Base-by-base conservation (phyloP, 164 flowering plant genomes). In the Kalanchoe fedtschenkoi region DNA sequence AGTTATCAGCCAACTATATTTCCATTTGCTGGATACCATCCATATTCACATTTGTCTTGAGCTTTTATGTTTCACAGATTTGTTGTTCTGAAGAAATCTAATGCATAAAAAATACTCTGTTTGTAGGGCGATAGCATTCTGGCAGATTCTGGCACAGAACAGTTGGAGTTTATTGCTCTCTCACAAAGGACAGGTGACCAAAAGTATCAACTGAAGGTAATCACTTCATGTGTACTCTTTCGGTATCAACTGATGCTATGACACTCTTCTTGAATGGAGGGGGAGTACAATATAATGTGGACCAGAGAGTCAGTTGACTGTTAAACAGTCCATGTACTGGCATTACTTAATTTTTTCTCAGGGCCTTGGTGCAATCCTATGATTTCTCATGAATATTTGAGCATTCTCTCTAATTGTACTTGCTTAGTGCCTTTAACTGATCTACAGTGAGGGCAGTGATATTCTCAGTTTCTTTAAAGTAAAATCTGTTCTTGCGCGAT, bases 111-210 rank as follows among this genome's bases (percentile, higher is more conserved):
- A 30, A 15, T 33, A 30, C 32, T 33, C 42, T 1, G n/a, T 16
- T 33, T 35, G 44, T 42, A 95, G 99, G 95, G 96, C 46, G 70
- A 80, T 5, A 91, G 97, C 73, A 81, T 95, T 63, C 80, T 95
- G 57, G 99, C 99, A 26, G 97, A 95, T 86, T 86, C 96, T 70
- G 96, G 89, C 64, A 91, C 99, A 30, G 99, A 95, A 75, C 99
- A 95, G 76, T 76, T 95, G 42, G 99, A 95, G 65, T 89, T 95
- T 63, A 91, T 91, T 83, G 96, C 96, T 66, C 86, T 95, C 66
- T 89, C 99, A 41, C 96, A 95, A 33, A 89, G 99, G 75, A 87
- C 95, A 32, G 91, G 91, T 51, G 91, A 93, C 60, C 88, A 88
- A 16, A 93, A 88, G 71, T 93, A 93, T 68, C 99, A 85, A 74